Percentiles rank a stretch among this genome's conserved stretches.
Conservation (phyloP, 306 rosid species). For the Cicer arietinum region DNA sequence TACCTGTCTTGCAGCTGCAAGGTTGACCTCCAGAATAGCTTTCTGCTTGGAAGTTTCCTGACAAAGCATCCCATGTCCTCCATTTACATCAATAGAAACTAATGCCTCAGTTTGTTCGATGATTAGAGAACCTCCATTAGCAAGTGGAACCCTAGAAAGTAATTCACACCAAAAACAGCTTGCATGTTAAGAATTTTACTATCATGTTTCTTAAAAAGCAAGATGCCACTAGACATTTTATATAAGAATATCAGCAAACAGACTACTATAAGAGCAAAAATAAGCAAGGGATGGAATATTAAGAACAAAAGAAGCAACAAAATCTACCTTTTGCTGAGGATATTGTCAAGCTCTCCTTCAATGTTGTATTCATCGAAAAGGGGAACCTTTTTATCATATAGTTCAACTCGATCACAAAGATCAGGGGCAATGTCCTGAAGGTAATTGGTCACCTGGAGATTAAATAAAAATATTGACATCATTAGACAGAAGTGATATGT, state of each 20-base stretch:
- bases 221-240: constrained; percentile 9
- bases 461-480: constrained; percentile 37
- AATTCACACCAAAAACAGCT: constrained; percentile 37
- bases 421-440: constrained; percentile 98
- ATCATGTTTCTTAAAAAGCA: constrained; percentile 25
- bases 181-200: constrained; percentile 13
- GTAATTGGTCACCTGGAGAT: constrained; percentile 83
- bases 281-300: constrained; percentile 32
- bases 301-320: constrained; percentile 36
- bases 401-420: constrained; percentile 90
- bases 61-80: constrained; percentile 94
- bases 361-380: constrained; percentile 87
- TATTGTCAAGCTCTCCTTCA: constrained; percentile 88
- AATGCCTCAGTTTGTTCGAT: constrained; percentile 99
- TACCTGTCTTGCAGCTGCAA: constrained; percentile 92
- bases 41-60: constrained; percentile 81
- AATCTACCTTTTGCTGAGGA: constrained; percentile 85
- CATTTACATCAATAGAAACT: constrained; percentile 96
- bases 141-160: constrained; percentile 81
- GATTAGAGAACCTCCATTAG: constrained; percentile 89
- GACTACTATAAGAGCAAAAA: neutral
- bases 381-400: constrained; percentile 71
- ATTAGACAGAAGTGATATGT: constrained; percentile 2
- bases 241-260: constrained; percentile 26
- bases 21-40: constrained; percentile 94